These are phyloP conservation scores for Morella rubra DNA, from an alignment of 306 rosid genomes.

Conservation along the genomic window DNA sequence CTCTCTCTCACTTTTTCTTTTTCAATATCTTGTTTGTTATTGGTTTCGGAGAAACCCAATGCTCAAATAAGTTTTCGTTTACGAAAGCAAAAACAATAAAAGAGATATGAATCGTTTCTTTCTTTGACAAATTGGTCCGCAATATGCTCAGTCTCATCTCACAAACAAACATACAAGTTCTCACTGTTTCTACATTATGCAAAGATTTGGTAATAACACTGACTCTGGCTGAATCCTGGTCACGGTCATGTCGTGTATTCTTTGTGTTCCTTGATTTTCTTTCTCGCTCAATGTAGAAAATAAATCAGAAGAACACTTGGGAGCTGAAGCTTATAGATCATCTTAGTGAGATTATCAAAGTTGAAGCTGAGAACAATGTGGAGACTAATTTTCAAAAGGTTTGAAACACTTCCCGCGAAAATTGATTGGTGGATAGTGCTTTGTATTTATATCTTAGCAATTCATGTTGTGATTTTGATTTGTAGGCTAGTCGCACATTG, in stretches of 20 bases:
- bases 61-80: background rate
- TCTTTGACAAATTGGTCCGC: too few relatives aligned
- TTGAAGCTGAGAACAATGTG: constrained; percentile 41
- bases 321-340: constrained; percentile 60
- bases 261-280: background rate
- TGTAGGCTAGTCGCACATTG: constrained; percentile 58
- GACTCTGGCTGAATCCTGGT: background rate
- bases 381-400: constrained; percentile 70
- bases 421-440: background rate
- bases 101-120: too few relatives aligned
- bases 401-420: background rate
- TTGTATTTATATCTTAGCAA: background rate
- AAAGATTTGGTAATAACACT: background rate
- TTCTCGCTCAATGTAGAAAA: constrained; percentile 42
- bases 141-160: background rate
- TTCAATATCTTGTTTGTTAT: background rate
- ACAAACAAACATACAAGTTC: background rate
- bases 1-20: background rate
- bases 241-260: background rate
- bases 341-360: constrained; percentile 51
- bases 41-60: background rate
- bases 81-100: too few relatives aligned
- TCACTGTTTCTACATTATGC: background rate
- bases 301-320: constrained; percentile 63
- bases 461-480: background rate